Evolutionary conservation across 495 filamentous ascomycete species (phyloP).

Genomic region (Bacidia rubella): DNA sequence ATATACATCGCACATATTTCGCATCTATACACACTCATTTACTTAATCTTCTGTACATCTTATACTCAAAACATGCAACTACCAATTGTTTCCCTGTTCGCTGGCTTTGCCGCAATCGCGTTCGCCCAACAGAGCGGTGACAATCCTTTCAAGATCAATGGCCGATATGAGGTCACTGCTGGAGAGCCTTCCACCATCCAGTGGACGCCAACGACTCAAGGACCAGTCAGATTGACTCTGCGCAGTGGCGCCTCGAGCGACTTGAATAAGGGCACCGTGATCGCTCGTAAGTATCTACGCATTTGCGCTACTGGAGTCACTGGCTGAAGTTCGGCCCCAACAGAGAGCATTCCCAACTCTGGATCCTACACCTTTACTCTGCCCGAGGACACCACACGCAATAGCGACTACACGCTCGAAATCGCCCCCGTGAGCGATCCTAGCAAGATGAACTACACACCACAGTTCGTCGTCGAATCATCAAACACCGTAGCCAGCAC

Average conservation of each 20-base stretch:
- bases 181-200: conserved; percentile 37
- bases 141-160: conserved; percentile 44
- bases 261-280: conserved; percentile 29
- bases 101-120: conserved; percentile 29
- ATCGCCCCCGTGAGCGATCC: conserved; percentile 38
- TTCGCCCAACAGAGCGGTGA: conserved; percentile 20
- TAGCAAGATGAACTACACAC: conserved; percentile 41
- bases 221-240: conserved; percentile 41
- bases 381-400: conserved; percentile 27
- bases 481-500: conserved; percentile 27
- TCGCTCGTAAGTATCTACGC: conserved; percentile 37
- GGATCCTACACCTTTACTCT: conserved; percentile 46
- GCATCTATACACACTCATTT: not conserved
- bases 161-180: conserved; percentile 33
- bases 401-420: conserved; percentile 44
- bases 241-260: conserved; percentile 35
- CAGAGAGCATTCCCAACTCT: conserved; percentile 41
- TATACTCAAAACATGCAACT: conserved; percentile 31
- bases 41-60: not conserved
- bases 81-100: conserved; percentile 25
- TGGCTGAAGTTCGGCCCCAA: conserved; percentile 9
- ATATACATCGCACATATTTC: not conserved
- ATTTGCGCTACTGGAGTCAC: not conserved
- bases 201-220: conserved; percentile 41
- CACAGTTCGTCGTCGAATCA: conserved; percentile 42